These are phyloP conservation scores for Beauveria varroae DNA, from an alignment of 2,329 filamentous ascomycete genomes.

Conservation along the genomic window DNA sequence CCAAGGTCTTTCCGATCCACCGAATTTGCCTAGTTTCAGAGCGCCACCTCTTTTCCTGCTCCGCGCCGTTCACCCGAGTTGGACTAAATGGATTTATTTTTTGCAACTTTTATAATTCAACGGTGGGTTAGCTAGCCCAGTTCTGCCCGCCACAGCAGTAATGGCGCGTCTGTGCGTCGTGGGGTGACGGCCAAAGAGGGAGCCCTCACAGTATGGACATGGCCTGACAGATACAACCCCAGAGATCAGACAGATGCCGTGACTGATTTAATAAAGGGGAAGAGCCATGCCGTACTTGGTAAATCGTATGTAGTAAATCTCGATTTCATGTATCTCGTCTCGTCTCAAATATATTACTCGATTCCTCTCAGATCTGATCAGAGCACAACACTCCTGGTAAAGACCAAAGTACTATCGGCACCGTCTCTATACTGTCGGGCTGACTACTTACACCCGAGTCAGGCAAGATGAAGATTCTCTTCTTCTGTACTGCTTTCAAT, in stretches of 20 bases:
- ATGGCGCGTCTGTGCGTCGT: slow-evolving; percentile 6
- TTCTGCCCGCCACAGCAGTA: not conserved
- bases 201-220: not conserved
- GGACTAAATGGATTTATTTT: not conserved
- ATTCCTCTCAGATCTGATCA: not conserved
- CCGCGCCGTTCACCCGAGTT: not conserved
- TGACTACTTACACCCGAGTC: not conserved
- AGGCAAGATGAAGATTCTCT: slow-evolving; percentile 30
- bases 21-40: not conserved
- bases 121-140: not conserved
- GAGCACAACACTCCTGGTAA: not conserved
- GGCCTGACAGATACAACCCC: not conserved
- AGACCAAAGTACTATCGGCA: not conserved
- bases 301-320: not conserved
- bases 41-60: not conserved
- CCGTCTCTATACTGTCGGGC: not conserved
- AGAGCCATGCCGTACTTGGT: too few species aligned
- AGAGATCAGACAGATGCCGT: not conserved
- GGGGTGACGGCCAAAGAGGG: not conserved
- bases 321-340: not conserved
- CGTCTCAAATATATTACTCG: not conserved
- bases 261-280: not conserved
- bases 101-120: not conserved
- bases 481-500: slow-evolving; percentile 38
- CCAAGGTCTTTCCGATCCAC: not conserved